These are phyloP conservation scores for Geum urbanum DNA, from an alignment of 306 rosid species.

Conservation along the genomic window DNA sequence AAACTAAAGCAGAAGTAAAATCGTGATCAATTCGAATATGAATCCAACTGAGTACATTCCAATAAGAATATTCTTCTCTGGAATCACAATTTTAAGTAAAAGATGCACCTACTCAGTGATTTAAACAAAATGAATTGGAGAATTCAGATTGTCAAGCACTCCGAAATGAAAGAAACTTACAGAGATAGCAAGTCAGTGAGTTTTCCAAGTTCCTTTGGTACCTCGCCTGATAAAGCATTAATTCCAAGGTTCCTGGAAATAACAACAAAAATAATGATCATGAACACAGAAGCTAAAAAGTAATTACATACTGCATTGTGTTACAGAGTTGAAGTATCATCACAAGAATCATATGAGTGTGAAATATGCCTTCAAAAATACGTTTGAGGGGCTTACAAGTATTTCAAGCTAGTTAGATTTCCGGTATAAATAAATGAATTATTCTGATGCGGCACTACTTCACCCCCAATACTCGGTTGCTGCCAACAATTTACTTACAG, in stretches of 20 bases:
- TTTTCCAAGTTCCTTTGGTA: constrained; percentile 64
- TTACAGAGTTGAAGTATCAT: too few relatives aligned
- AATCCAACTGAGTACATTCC: too few relatives aligned
- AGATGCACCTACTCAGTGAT: background rate
- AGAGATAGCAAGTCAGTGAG: constrained; percentile 39
- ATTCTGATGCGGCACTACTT: too few relatives aligned
- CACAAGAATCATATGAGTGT: too few relatives aligned
- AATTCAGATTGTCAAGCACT: background rate
- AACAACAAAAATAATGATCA: background rate
- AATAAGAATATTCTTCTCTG: too few relatives aligned
- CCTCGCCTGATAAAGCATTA: constrained; percentile 61
- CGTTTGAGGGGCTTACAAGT: constrained; percentile 40
- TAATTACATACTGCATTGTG: background rate
- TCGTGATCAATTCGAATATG: too few relatives aligned
- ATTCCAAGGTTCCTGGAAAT: constrained; percentile 44
- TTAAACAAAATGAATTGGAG: background rate
- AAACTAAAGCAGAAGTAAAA: too few relatives aligned
- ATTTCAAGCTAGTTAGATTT: constrained; percentile 52
- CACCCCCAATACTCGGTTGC: too few relatives aligned
- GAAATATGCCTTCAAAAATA: too few relatives aligned
- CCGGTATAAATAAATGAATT: too few relatives aligned
- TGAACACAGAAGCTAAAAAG: background rate
- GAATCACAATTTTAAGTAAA: too few relatives aligned
- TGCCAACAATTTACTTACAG: too few relatives aligned
- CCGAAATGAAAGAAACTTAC: constrained; percentile 37